phyloP scores from a whole-genome alignment of 441 rosid genomes.

The Brassica balearica region DNA sequence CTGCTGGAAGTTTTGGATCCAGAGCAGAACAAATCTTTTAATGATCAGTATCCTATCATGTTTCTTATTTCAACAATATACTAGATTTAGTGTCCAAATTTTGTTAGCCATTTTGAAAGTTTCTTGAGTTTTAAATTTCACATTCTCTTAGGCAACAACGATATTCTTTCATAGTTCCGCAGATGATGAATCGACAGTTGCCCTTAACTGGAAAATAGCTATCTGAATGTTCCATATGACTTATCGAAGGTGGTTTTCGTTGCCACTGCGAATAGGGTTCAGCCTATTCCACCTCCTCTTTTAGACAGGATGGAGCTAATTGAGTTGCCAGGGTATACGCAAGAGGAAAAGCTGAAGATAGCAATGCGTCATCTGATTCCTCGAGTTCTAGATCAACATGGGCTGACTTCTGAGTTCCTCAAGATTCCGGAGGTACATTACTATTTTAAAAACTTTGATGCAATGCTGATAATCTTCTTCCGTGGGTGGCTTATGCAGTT shows the following conservation, averaged over 20 bases:
- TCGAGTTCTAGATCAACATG: constrained; percentile 95
- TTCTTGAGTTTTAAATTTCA: constrained; percentile 11
- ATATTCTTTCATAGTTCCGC: constrained; percentile 1
- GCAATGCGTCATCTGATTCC: constrained; percentile 95
- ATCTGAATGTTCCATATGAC: constrained; percentile 97
- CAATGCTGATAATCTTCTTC: neutral
- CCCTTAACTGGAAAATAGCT: constrained; percentile 79
- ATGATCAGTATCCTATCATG: constrained; percentile 92
- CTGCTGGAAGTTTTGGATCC: constrained; percentile 99
- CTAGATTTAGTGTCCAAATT: too few species aligned
- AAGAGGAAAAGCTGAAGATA: constrained; percentile 94
- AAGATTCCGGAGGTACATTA: constrained; percentile 88
- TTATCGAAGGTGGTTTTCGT: constrained; percentile 95
- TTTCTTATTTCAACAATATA: neutral
- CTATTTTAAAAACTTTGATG: neutral
- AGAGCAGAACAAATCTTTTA: constrained; percentile 93
- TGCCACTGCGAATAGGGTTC: constrained; percentile 94
- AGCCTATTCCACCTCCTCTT: constrained; percentile 96
- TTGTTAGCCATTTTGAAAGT: neutral
- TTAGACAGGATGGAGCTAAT: constrained; percentile 98
- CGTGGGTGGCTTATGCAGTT: constrained; percentile 17
- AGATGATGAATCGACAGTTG: constrained; percentile 15
- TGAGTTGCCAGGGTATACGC: constrained; percentile 98
- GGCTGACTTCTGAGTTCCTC: constrained; percentile 89
- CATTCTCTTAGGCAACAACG: constrained; percentile 22